Evolutionary conservation across 805 yeast species (phyloP), one percentile per base, ranked within the genome.

Genomic region (Saturnispora sekii): DNA sequence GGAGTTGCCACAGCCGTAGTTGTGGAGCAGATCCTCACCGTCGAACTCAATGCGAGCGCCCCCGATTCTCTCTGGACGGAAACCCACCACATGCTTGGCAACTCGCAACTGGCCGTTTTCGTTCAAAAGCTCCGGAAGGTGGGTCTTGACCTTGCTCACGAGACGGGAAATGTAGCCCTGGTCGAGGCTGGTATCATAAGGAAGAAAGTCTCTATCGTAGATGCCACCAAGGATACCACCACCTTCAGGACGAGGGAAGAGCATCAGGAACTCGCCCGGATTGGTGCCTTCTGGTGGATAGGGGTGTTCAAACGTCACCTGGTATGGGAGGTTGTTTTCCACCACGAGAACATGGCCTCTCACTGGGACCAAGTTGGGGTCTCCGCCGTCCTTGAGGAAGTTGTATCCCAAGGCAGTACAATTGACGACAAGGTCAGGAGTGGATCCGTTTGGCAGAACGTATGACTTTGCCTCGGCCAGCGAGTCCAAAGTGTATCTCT

Each of bases 181-280:
- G 43, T 72, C 68, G 15, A 74, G 68, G 4, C 58, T 60, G 7
- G 50, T 46, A 43, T 60, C 61, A 26, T 38, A 56, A 1, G 32
- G 38, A 2, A 52, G 46, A 10, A 59, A 53, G 34, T 55, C 51
- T 4, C 43, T 37, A 40, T 60, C 59, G 43, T 57, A 57, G 29
- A 61, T 58, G 1, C 86, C 86, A 5, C 86, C 88, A 35, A 81
- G 63, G 32, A 80, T 72, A 15, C 76, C 65, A 40, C 83, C 82
- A 10, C 86, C 85, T 57, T 80, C 86, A 45, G 73, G 75, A 41
- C 86, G 61, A 14, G 86, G 86, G 64, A 81, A 75, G 28, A 74
- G 59, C 62, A 79, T 79, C 32, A 79, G 61, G 47, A 68, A 64
- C 50, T 81, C 86, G 39, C 66, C 66, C 3, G 37, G 33, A 49